Base-by-base conservation (phyloP, 2,329 filamentous ascomycete genomes). In the Dryadomyces quercivorus region DNA sequence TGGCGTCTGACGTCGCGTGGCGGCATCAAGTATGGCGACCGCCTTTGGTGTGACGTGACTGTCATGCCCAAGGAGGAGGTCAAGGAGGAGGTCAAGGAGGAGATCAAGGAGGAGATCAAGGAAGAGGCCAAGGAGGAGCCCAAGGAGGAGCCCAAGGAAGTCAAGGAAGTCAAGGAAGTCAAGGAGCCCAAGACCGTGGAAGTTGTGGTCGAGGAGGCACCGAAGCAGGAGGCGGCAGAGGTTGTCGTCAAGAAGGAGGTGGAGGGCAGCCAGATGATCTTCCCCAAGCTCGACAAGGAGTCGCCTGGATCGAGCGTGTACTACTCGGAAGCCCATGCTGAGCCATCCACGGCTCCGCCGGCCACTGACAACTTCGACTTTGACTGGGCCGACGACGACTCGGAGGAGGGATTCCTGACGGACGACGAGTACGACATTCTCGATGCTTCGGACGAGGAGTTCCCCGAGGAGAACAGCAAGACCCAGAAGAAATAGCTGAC, bases 381-480 rank as follows among this genome's bases (percentile, higher is more conserved):
- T 48, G 83, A 84, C 49, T 82, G 78, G 74, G 70, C 69, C n/a
- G 73, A 74, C 42, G 76, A 81, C 44, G 73, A 70, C n/a, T 78
- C 77, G 1, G 81, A 83, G 13, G 82, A 86, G 57, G 87, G 85
- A 13, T 96, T 95, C 75, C 72, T 95, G 75, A 97, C 93, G 0
- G 93, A 98, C 60, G 93, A 97, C 68, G 93, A 98, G 72, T 98
- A 97, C 68, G 93, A 98, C 64, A 91, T 97, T 60, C 81, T 97
- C 48, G 90, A 96, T 72, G 92, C 90, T 46, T 95, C 88, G 56
- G 92, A 97, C 61, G 88, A 95, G 68, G 92, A 97, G 67, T 85
- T 79, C 61, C 67, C 81, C 52, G 76, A 77, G 58, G 80, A 80
- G 63, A 69, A 73, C 62, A 18, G 21, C 22, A 70, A 59, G 56